Conservation (phyloP, 2,329 filamentous ascomycete species). For the Ceratocystis eucalypticola region DNA sequence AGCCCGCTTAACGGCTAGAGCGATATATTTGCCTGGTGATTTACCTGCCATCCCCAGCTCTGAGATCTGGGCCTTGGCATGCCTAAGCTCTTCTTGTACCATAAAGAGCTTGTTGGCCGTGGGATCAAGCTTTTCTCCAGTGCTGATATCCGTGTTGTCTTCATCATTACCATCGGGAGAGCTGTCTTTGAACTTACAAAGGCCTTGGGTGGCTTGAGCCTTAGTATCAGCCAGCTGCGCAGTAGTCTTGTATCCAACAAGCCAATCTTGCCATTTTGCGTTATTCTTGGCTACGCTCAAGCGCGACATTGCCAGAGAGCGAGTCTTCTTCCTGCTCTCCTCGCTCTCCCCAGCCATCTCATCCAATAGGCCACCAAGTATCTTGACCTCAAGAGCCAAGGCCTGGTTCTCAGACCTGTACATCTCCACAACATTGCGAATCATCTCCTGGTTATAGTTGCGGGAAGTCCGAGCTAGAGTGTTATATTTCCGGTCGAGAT, state of each 20-base stretch:
- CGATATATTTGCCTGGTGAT: background rate
- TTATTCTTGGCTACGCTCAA: background rate
- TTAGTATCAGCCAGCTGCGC: background rate
- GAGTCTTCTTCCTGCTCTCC: background rate
- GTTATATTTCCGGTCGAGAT: background rate
- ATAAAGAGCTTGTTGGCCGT: background rate
- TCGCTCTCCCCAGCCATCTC: background rate
- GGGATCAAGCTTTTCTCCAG: background rate
- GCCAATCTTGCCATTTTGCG: background rate
- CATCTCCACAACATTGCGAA: background rate
- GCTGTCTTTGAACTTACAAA: background rate
- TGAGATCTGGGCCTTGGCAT: background rate
- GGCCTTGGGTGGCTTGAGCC: background rate
- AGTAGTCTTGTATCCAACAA: background rate
- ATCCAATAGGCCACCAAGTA: background rate
- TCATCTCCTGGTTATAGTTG: background rate
- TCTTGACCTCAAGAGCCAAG: background rate
- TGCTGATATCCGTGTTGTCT: background rate
- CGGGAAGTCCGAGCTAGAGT: background rate
- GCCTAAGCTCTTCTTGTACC: background rate
- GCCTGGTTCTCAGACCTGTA: background rate
- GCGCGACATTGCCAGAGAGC: background rate
- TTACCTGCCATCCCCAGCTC: background rate
- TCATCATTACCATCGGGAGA: background rate
- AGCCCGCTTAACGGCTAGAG: background rate